Evolutionary conservation across 495 filamentous ascomycete species (phyloP).

Genomic region (Xylaria flabelliformis): DNA sequence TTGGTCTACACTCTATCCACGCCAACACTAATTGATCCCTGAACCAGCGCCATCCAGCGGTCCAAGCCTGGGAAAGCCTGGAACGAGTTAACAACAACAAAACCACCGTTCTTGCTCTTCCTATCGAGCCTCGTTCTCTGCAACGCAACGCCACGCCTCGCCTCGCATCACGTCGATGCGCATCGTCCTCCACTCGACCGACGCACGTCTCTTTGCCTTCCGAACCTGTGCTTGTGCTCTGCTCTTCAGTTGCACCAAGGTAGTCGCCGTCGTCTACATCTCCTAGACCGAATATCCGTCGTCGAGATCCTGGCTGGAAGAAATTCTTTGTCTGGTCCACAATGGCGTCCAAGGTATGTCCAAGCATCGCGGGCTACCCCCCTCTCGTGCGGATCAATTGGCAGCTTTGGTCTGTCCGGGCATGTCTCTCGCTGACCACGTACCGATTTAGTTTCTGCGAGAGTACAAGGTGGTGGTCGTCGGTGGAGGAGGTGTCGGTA

Average conservation of each 20-base stretch:
- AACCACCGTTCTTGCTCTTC: constrained; percentile 26
- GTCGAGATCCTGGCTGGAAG: constrained; percentile 12
- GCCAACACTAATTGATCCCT: constrained; percentile 24
- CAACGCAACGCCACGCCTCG: constrained; percentile 23
- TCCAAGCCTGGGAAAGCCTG: constrained; percentile 28
- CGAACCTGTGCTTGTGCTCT: constrained; percentile 18
- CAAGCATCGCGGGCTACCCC: constrained; percentile 5
- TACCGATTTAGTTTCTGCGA: constrained; percentile 78
- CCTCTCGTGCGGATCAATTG: constrained; percentile 18
- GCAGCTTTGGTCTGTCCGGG: background rate
- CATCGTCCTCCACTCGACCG: constrained; percentile 23
- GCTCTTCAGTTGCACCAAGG: constrained; percentile 11
- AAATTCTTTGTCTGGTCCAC: constrained; percentile 38
- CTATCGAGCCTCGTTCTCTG: constrained; percentile 28
- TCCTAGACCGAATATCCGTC: constrained; percentile 11
- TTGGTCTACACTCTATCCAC: background rate
- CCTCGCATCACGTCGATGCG: constrained; percentile 20
- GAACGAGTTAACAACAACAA: constrained; percentile 26
- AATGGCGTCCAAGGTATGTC: constrained; percentile 57
- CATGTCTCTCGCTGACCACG: background rate
- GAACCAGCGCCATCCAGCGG: constrained; percentile 26
- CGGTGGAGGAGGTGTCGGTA: constrained; percentile 96
- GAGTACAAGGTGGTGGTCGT: constrained; percentile 99
- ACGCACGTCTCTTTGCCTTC: constrained; percentile 18
- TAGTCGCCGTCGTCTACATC: background rate